Conservation (phyloP, 176 grass and related monocot genomes). For the Echinochloa phyllopogon region DNA sequence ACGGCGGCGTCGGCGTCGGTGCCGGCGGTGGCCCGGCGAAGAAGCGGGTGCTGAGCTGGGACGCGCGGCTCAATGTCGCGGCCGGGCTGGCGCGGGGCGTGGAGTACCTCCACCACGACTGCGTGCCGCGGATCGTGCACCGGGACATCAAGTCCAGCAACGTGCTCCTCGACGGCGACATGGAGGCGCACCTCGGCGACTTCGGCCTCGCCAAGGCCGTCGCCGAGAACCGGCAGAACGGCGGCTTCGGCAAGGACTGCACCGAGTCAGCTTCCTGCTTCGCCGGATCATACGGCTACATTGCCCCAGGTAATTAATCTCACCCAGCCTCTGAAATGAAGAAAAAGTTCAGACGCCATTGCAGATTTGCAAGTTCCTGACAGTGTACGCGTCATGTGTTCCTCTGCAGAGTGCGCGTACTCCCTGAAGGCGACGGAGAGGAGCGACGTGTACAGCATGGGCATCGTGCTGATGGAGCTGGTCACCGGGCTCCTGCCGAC, state of each 20-base stretch:
- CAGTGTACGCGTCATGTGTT: background rate
- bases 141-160: constrained; percentile 97
- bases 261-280: constrained; percentile 83
- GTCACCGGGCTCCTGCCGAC: constrained; percentile 77
- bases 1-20: constrained; percentile 34
- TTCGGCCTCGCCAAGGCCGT: constrained; percentile 92
- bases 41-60: constrained; percentile 68
- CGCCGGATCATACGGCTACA: constrained; percentile 94
- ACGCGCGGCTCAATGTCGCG: constrained; percentile 72
- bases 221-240: constrained; percentile 39
- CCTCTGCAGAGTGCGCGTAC: constrained; percentile 81
- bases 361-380: constrained; percentile 8
- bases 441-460: constrained; percentile 92
- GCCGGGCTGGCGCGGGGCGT: constrained; percentile 74
- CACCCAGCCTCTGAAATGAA: background rate
- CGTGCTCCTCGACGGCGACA: constrained; percentile 81
- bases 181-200: constrained; percentile 98
- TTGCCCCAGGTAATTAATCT: constrained; percentile 84
- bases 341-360: background rate
- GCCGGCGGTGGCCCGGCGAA: background rate
- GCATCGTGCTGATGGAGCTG: constrained; percentile 96
- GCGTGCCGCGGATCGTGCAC: constrained; percentile 75
- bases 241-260: constrained; percentile 36
- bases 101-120: constrained; percentile 96
- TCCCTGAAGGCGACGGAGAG: constrained; percentile 82